Base-by-base conservation (phyloP, 1,139 yeast genomes). In the Geotrichum europaeum region DNA sequence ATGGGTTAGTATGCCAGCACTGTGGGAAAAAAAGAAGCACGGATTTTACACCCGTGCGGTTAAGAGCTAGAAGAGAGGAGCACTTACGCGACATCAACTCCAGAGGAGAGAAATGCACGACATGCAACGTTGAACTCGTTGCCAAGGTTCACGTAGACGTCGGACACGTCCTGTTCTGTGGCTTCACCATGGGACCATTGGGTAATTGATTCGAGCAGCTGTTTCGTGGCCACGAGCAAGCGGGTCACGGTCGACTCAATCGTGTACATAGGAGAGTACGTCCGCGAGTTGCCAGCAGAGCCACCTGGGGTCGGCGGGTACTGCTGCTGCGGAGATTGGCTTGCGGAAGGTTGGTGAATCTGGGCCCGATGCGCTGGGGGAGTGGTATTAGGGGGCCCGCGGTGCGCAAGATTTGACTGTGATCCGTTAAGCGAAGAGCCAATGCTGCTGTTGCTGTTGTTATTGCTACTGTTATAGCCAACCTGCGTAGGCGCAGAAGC, bases 111-210 rank as follows among this genome's bases (percentile, higher is more conserved):
- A 70, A 89, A 88, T 2, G 90, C 87, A 64, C 90, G 81, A 22
- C 94, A 85, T 0, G 96, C 91, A 2, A 89, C 84, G 67, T 95
- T 85, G 76, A 91, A 95, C 73, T 94, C 97, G 71, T 94, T 94
- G 0, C 99, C 99, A 49, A 95, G 79, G 66, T 85, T 87, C 15
- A 95, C 99, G 72, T 91, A 95, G 5, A 94, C 89, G 71, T 91
- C 92, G 2, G 97, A 89, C 2, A 95, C 97, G 66, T 84, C 90
- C 62, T 84, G 84, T 60, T 92, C 98, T 49, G 86, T 82, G 2
- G 90, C 92, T 45, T 82, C 82, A 34, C 83, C 84, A 63, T 85
- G 81, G 0, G 99, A 94, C 99, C 99, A 95, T 65, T 85, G 91
- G 0, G 96, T 90, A 60, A 95, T 77, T 45, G 91, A 83, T 68